Base-by-base conservation (phyloP, 352 stramenopile genomes). In the Pythium vanterpoolii region DNA sequence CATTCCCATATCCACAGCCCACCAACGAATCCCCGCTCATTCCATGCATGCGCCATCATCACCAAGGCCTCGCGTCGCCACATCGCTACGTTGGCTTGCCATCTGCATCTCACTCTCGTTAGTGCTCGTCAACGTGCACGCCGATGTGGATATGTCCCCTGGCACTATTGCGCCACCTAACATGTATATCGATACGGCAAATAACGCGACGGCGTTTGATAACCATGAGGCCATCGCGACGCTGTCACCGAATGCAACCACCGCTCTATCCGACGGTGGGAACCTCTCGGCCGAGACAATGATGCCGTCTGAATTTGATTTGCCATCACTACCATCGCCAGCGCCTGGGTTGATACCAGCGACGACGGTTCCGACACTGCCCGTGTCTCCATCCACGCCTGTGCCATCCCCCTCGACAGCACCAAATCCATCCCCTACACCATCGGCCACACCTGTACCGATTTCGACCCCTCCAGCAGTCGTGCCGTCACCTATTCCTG, bases 111-210 rank as follows among this genome's bases (percentile, higher is more conserved):
- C 31, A 36, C 11, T 36, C 6, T 36, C 6, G 31, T 11, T 36
- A 36, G 31, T 11, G 31, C 31, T 36, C 31, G 31, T 36, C 31
- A 11, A 6, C 11, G 19, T 24, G 10, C 43, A 49, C 11, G 23
- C 10, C 24, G 23, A 21, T 21, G 43, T 31, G 5, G 43, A 24
- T 14, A 16, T 21, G 5, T 5, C 16, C 3, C 44, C 44, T 3
- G 44, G 44, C 14, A 51, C 44, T 5, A 51, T 51, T 24, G 13
- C 44, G 44, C 44, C 44, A 14, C 44, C 44, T n/a, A 23, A 51
- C n/a, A 8, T 51, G 13, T 9, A 16, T 21, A 14, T 34, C 27
- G 26, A 51, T 14, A 24, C 26, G 1, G 21, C 26, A 3, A 28
- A 18, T 2, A 51, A 34, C 44, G 11, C 26, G 23, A 27, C 42